Evolutionary conservation across 106 monocot species (phyloP).

Genomic region (Dendrobium nobile): DNA sequence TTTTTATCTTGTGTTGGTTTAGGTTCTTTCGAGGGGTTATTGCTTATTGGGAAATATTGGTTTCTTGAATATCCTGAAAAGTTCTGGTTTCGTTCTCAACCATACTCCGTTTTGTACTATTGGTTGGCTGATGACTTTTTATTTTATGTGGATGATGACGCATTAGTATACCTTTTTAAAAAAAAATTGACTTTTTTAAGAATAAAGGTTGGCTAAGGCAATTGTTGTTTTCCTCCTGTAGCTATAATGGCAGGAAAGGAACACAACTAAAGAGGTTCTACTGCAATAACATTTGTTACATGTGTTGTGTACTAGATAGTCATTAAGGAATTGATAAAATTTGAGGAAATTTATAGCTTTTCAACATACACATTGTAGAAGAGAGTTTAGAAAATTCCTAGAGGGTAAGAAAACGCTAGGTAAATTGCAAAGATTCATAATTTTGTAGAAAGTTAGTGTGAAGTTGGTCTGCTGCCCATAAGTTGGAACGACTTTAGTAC

Average conservation of each 20-base stretch:
- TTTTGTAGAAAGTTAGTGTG: too few relatives aligned
- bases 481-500: too few relatives aligned
- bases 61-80: neutral
- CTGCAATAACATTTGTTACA: slow-evolving; percentile 1
- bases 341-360: too few relatives aligned
- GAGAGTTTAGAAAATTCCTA: too few relatives aligned
- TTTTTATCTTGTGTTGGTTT: neutral
- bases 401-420: too few relatives aligned
- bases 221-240: neutral
- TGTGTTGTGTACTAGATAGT: neutral
- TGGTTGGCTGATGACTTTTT: neutral
- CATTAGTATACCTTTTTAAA: too few relatives aligned
- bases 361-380: too few relatives aligned
- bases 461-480: too few relatives aligned
- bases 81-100: neutral
- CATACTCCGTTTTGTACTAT: neutral
- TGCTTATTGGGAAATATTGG: neutral
- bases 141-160: too few relatives aligned
- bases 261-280: neutral
- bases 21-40: neutral
- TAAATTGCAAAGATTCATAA: too few relatives aligned
- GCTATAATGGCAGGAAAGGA: neutral
- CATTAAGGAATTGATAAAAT: too few relatives aligned
- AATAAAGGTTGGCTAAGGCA: neutral
- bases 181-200: too few relatives aligned